Percentiles rank a stretch among this genome's conserved stretches.
phyloP scores from a whole-genome alignment of 352 stramenopile genomes.

The Pythium brassicae region DNA sequence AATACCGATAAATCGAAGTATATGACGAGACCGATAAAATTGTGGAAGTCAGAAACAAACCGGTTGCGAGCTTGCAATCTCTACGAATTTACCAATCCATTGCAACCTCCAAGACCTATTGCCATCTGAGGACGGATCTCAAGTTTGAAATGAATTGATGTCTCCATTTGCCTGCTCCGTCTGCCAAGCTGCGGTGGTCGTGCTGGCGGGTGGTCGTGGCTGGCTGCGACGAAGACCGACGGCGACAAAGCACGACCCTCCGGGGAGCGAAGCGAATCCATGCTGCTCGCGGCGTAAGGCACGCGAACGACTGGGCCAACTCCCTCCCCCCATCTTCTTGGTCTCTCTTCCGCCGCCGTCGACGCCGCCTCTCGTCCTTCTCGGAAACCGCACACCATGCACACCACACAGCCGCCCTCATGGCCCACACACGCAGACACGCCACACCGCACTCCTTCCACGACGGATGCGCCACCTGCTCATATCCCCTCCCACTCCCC shows the following conservation, averaged over 20 bases:
- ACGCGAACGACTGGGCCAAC: background rate
- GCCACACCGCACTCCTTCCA: slow-evolving; percentile 7
- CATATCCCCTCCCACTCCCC: background rate
- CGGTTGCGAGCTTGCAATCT: no score
- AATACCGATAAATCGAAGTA: no score
- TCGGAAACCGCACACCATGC: background rate
- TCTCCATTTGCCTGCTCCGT: background rate
- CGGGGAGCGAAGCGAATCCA: background rate
- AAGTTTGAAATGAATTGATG: background rate
- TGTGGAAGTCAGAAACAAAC: no score
- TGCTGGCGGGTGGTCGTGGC: background rate
- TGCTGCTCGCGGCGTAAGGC: background rate
- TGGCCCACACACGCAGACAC: background rate
- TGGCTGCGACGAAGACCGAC: background rate
- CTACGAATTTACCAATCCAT: no score
- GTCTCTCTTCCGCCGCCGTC: no score
- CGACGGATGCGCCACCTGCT: background rate
- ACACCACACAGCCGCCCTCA: background rate
- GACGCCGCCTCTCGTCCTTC: no score
- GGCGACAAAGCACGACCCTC: background rate
- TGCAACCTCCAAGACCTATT: no score
- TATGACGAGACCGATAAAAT: no score
- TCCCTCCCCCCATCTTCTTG: no score
- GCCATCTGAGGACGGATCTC: background rate
- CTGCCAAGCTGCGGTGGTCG: background rate